These are phyloP conservation scores for Lepidium campestre DNA, from an alignment of 441 rosid species.

Conservation along the genomic window DNA sequence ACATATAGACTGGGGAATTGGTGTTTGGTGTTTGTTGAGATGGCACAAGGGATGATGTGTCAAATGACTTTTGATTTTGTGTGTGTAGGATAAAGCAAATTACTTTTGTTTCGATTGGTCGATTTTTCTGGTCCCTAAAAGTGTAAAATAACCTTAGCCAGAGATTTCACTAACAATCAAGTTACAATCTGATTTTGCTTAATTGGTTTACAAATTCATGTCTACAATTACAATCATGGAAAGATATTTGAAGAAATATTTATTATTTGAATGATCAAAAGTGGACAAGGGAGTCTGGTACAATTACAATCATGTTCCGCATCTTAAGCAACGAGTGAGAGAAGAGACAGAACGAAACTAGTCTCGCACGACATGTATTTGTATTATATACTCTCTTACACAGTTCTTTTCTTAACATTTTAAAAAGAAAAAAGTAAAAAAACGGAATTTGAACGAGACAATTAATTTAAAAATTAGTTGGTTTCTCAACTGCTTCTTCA, in stretches of 20 bases:
- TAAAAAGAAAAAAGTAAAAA: not conserved
- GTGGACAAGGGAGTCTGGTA: not conserved
- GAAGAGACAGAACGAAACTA: not conserved
- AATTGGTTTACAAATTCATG: not conserved
- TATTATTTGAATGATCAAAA: too few species aligned
- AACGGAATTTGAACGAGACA: not conserved
- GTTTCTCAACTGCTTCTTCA: conserved; percentile 15
- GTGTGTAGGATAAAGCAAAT: not conserved
- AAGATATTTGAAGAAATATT: too few species aligned
- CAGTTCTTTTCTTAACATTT: not conserved
- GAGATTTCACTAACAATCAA: conserved; percentile 14
- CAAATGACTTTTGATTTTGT: not conserved
- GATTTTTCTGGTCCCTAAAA: conserved; percentile 19
- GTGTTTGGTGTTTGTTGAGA: conserved; percentile 13
- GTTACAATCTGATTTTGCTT: not conserved
- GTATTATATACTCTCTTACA: not conserved
- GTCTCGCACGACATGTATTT: not conserved
- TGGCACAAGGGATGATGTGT: conserved; percentile 6
- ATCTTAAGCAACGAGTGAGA: not conserved
- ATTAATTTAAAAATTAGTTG: not conserved
- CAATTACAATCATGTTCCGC: not conserved
- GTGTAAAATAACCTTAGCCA: conserved; percentile 19
- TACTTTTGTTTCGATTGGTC: not conserved
- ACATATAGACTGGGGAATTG: not conserved
- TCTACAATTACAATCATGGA: too few species aligned